Evolutionary conservation across 1,139 yeast genomes (phyloP), one percentile per base, ranked within the genome.

Genomic region (Ogataea hybrid): DNA sequence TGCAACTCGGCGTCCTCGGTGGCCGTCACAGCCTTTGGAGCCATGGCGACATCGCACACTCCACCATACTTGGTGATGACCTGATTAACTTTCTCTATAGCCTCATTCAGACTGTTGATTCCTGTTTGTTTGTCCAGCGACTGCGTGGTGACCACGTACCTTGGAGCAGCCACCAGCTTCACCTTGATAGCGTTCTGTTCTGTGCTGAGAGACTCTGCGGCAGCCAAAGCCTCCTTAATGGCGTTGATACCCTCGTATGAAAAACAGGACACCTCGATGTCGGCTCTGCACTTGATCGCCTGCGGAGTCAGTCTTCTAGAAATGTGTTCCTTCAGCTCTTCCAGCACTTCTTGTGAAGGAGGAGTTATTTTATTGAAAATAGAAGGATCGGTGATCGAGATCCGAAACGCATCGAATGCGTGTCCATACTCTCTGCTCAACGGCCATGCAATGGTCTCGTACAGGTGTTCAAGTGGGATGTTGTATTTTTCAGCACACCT

Each of bases 211-310:
- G 74, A 77, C 70, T 92, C 98, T 41, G 96, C 98, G 20, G 90
- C 84, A 54, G 77, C 73, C 55, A 92, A 77, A 25, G 98, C 96
- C 49, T 74, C 76, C 69, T 90, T 90, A 62, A 92, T 90, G 52
- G 98, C 98, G 64, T 90, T 96, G 55, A 92, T 89, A 65, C 99
- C 99, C 65, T 92, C 97, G 67, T 92, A 92, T 53, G 94, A 79
- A 71, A 90, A 92, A 67, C 98, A 92, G 27, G 97, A 89, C 31
- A 92, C 97, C 67, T 92, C 97, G 43, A 92, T 86, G 65, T 92
- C 98, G 21, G 98, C 96, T 68, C 98, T 85, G 62, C 94, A 85
- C 71, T 92, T 94, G 58, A 89, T 89, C 31, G 97, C 96, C 71
- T 92, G 97, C 47, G 98, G 98, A 32, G 98, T 92, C 65, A 92